Percentiles rank a stretch among this genome's conserved stretches.
Evolutionary conservation across 1,139 yeast genomes (phyloP).

Genomic region (Kazachstania sp.): DNA sequence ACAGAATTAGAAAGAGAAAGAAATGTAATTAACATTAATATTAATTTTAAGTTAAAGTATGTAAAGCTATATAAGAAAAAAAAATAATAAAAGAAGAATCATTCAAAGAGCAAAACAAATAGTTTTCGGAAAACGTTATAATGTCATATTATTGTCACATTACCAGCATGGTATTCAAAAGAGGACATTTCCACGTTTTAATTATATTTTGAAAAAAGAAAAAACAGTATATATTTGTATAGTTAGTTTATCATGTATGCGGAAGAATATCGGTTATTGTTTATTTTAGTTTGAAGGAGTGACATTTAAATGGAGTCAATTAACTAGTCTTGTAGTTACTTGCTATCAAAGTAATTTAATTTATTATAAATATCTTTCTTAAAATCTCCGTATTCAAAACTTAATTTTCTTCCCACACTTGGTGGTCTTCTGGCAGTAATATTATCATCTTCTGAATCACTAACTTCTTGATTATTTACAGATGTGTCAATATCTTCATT

Average conservation of each 20-base stretch:
- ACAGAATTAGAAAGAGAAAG: too few species aligned
- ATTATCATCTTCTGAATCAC: background rate
- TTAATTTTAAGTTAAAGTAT: too few species aligned
- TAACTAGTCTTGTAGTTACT: too few species aligned
- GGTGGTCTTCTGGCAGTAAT: slow-evolving; percentile 1
- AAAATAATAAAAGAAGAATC: background rate
- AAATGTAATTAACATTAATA: too few species aligned
- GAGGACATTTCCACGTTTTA: too few species aligned
- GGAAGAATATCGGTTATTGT: background rate
- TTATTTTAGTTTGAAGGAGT: too few species aligned
- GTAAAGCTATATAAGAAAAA: too few species aligned
- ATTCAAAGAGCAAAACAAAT: background rate
- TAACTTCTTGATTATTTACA: background rate
- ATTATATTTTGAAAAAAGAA: too few species aligned
- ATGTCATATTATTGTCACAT: background rate
- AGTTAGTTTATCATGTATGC: too few species aligned
- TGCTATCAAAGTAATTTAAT: slow-evolving; percentile 18
- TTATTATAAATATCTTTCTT: slow-evolving; percentile 26
- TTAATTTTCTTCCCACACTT: slow-evolving; percentile 15
- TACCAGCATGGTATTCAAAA: background rate
- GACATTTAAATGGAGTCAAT: too few species aligned
- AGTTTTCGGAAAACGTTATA: background rate
- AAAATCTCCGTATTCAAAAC: slow-evolving; percentile 27
- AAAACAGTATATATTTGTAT: too few species aligned
- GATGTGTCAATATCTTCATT: background rate